Conservation (phyloP, 768 basidiomycete species). For the Rhizopogon vesiculosus region DNA sequence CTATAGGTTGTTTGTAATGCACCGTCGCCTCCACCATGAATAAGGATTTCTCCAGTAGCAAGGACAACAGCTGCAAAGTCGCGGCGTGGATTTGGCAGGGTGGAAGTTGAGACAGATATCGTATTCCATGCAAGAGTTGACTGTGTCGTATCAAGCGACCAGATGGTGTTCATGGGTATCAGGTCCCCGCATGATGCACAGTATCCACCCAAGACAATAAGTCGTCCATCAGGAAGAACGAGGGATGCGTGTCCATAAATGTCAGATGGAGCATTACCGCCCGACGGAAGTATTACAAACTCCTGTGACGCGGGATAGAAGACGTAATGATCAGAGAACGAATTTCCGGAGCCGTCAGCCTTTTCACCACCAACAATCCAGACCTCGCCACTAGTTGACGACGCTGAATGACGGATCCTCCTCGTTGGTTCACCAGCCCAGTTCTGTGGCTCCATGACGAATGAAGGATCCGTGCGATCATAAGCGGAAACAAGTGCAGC, state of each 20-base stretch:
- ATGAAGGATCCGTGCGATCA: conserved; percentile 34
- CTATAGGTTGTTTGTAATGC: conserved; percentile 44
- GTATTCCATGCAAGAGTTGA: conserved; percentile 45
- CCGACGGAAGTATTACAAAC: conserved; percentile 53
- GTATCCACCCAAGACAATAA: conserved; percentile 77
- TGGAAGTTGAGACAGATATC: conserved; percentile 31
- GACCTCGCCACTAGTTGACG: conserved; percentile 46
- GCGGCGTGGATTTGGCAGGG: conserved; percentile 54
- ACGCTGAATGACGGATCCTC: conserved; percentile 71
- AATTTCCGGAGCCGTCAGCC: conserved; percentile 70
- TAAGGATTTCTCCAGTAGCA: conserved; percentile 51
- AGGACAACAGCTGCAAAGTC: conserved; percentile 55
- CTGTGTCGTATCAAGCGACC: conserved; percentile 56
- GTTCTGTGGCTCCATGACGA: conserved; percentile 39
- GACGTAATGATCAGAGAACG: conserved; percentile 59
- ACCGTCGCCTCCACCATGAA: conserved; percentile 76
- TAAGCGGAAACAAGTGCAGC: conserved; percentile 49
- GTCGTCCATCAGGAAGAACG: conserved; percentile 60
- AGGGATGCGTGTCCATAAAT: conserved; percentile 71
- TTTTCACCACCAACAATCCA: conserved; percentile 78
- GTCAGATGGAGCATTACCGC: conserved; percentile 52
- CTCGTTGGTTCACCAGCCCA: conserved; percentile 70
- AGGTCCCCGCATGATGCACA: conserved; percentile 41
- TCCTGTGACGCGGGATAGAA: conserved; percentile 47
- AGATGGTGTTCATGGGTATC: conserved; percentile 55